These are phyloP conservation scores for Aquilaria yunnanensis DNA, from an alignment of 345 rosid genomes.

Conservation along the genomic window DNA sequence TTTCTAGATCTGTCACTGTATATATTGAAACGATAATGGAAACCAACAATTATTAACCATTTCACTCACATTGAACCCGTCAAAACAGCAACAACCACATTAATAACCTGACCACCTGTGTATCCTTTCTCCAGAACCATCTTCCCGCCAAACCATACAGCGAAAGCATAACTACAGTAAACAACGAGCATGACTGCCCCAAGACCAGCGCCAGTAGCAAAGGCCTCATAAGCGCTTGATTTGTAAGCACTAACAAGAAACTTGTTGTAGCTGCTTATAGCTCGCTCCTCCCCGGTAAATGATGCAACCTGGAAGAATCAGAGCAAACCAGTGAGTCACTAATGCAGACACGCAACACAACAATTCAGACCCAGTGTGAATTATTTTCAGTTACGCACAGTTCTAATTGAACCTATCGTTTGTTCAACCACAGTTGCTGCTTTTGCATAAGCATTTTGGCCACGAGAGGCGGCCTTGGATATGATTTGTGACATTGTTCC, in stretches of 20 bases:
- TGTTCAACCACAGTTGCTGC: constrained; percentile 57
- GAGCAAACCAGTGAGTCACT: not conserved
- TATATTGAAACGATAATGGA: not conserved
- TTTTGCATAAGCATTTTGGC: constrained; percentile 47
- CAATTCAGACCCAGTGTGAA: not conserved
- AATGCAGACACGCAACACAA: not conserved
- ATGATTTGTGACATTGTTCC: constrained; percentile 33
- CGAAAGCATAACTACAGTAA: constrained; percentile 42
- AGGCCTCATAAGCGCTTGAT: constrained; percentile 48
- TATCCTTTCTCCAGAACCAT: constrained; percentile 57
- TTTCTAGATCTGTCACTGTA: no score
- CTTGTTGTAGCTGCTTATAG: constrained; percentile 41
- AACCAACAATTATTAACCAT: not conserved
- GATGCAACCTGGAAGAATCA: constrained; percentile 41
- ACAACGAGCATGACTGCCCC: constrained; percentile 29
- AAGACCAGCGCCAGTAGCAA: constrained; percentile 47
- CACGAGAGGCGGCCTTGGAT: constrained; percentile 40
- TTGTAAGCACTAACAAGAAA: constrained; percentile 40
- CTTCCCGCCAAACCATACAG: constrained; percentile 64
- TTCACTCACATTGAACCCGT: constrained; percentile 52
- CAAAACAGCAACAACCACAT: constrained; percentile 46
- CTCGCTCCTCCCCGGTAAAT: constrained; percentile 61
- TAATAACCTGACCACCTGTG: constrained; percentile 49
- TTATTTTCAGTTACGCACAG: constrained; percentile 21
- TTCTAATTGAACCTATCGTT: constrained; percentile 72